A percentile compares a stretch with the other conserved stretches of the same genome.
Conservation (phyloP, 768 basidiomycete genomes). For the Leccinum truebloodii region DNA sequence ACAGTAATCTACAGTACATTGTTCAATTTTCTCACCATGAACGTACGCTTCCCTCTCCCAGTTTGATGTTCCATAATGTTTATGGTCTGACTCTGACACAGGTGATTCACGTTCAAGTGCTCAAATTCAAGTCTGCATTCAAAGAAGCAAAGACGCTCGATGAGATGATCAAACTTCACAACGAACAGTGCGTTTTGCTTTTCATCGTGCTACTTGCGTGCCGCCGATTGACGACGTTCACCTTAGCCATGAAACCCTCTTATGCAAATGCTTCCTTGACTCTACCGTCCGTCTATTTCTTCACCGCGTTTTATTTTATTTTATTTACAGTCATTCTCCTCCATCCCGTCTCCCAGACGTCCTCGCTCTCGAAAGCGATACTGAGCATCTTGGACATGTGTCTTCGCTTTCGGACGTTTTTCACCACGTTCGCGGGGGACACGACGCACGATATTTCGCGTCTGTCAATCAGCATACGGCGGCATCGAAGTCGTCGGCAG, state of each 20-base stretch:
- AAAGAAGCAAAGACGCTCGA: too few relatives aligned
- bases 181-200: conserved; percentile 57
- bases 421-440: conserved; percentile 60
- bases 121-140: too few relatives aligned
- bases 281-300: conserved; percentile 45
- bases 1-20: too few relatives aligned
- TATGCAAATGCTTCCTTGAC: conserved; percentile 64
- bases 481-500: conserved; percentile 64
- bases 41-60: too few relatives aligned
- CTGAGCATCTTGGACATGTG: conserved; percentile 73
- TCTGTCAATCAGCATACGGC: conserved; percentile 51
- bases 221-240: conserved; percentile 1
- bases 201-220: not conserved
- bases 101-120: too few relatives aligned
- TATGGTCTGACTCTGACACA: too few relatives aligned
- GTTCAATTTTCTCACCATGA: too few relatives aligned
- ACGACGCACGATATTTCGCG: conserved; percentile 57
- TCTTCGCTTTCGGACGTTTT: conserved; percentile 66
- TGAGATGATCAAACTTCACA: too few relatives aligned
- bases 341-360: conserved; percentile 45
- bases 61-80: too few relatives aligned
- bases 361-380: conserved; percentile 63
- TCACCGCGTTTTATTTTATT: too few relatives aligned
- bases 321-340: not conserved
- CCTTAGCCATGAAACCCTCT: conserved; percentile 58